Conservation (phyloP, 2,329 filamentous ascomycete species). For the Verticillium zaregamsianum region DNA sequence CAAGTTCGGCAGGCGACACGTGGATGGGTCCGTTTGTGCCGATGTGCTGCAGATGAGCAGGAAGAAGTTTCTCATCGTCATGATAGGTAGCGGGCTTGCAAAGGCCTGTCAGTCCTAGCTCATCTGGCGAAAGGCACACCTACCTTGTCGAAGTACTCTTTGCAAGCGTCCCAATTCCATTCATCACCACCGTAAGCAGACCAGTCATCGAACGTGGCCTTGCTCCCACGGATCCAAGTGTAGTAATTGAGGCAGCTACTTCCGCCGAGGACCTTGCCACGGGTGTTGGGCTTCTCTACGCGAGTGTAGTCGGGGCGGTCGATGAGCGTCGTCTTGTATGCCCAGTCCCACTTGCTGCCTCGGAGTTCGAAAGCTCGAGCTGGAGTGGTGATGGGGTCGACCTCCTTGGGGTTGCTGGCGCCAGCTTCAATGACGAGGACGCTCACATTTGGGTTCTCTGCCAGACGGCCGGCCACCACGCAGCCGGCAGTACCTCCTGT, state of each 20-base stretch:
- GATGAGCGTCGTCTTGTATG: constrained; percentile 58
- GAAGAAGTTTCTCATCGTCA: constrained; percentile 45
- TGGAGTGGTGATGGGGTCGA: constrained; percentile 50
- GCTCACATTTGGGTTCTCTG: constrained; percentile 23
- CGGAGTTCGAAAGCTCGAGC: constrained; percentile 49
- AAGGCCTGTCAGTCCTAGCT: neutral
- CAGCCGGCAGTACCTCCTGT: constrained; percentile 31
- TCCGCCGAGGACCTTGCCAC: constrained; percentile 56
- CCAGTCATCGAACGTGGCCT: constrained; percentile 61
- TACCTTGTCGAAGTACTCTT: constrained; percentile 40
- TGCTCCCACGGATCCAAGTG: constrained; percentile 57
- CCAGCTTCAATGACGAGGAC: constrained; percentile 46
- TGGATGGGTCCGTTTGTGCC: constrained; percentile 47
- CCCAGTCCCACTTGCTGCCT: constrained; percentile 53
- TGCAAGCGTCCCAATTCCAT: constrained; percentile 52
- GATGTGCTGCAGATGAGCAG: constrained; percentile 42
- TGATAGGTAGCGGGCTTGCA: constrained; percentile 43
- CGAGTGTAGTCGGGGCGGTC: constrained; percentile 55
- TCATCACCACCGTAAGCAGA: constrained; percentile 68
- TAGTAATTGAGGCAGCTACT: constrained; percentile 59
- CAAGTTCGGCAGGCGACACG: constrained; percentile 49
- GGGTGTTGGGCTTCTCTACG: constrained; percentile 59
- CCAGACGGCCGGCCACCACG: constrained; percentile 30
- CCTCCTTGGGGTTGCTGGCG: constrained; percentile 39
- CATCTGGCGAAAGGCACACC: constrained; percentile 33